A percentile compares a stretch with the other conserved stretches of the same genome.
phyloP scores from a whole-genome alignment of 371 early-diverging fungal species.

The Conidiobolus incongruus region DNA sequence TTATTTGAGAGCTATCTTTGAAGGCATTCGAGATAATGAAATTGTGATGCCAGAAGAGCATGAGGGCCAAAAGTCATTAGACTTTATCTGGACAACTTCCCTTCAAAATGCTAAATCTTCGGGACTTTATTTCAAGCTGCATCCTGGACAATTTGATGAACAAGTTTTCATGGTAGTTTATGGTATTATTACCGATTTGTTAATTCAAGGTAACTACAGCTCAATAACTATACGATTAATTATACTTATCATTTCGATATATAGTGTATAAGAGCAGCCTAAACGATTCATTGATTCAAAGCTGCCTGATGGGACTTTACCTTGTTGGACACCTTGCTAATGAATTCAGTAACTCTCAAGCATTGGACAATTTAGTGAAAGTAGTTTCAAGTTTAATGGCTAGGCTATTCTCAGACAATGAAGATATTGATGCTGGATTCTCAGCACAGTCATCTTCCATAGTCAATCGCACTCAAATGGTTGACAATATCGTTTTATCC shows the following conservation, averaged over 20 bases:
- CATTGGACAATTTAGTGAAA: too few species aligned
- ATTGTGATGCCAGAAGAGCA: constrained; percentile 80
- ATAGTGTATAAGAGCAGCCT: too few species aligned
- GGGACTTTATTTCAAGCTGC: not conserved
- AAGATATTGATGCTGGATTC: too few species aligned
- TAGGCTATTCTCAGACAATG: too few species aligned
- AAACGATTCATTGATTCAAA: too few species aligned
- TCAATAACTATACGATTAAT: too few species aligned
- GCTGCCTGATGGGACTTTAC: too few species aligned
- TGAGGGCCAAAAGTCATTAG: constrained; percentile 82
- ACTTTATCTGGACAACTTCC: constrained; percentile 84
- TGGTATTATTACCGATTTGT: not conserved
- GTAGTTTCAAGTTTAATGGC: too few species aligned
- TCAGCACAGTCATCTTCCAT: too few species aligned
- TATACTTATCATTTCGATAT: too few species aligned
- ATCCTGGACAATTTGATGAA: not conserved
- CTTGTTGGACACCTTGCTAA: too few species aligned
- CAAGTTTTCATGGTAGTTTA: not conserved
- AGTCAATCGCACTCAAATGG: constrained; percentile 1
- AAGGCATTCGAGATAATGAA: constrained; percentile 51
- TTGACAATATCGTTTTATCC: not conserved
- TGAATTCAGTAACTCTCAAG: too few species aligned
- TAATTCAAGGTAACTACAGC: not conserved
- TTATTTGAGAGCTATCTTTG: constrained; percentile 53
- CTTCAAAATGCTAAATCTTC: constrained; percentile 19